These are phyloP conservation scores for Fonsecaea pedrosoi DNA, from an alignment of 2,329 filamentous ascomycete genomes.

Conservation along the genomic window DNA sequence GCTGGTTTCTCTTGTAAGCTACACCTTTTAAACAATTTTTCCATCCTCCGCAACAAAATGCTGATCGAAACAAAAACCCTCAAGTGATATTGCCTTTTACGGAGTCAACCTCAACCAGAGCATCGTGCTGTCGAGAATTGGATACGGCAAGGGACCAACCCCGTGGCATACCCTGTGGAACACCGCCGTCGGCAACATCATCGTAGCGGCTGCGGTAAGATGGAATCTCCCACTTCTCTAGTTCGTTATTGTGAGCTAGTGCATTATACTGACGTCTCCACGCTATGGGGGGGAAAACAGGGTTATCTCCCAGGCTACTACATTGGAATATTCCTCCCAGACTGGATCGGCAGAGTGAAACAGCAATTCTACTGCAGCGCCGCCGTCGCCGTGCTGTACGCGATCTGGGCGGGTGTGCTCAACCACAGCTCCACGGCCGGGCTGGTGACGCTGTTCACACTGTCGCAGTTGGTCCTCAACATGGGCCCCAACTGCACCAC, in stretches of 20 bases:
- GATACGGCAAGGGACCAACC: constrained; percentile 44
- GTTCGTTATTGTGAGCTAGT: neutral
- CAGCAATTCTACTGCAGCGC: constrained; percentile 40
- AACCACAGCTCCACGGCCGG: constrained; percentile 41
- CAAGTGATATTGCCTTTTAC: constrained; percentile 44
- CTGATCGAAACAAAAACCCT: neutral
- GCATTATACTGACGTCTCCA: neutral
- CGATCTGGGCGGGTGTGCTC: constrained; percentile 43
- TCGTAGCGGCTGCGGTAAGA: constrained; percentile 42
- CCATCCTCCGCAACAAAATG: neutral
- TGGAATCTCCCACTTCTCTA: neutral
- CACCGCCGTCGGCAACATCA: constrained; percentile 47
- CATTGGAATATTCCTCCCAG: constrained; percentile 41
- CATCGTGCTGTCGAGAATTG: constrained; percentile 45
- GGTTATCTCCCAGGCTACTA: constrained; percentile 41
- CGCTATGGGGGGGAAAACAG: constrained; percentile 4
- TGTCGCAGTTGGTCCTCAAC: constrained; percentile 45
- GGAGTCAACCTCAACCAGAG: constrained; percentile 48
- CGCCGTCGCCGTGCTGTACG: constrained; percentile 41
- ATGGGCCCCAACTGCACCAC: constrained; percentile 64
- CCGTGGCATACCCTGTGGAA: constrained; percentile 46
- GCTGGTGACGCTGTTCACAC: constrained; percentile 43
- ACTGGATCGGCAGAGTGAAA: constrained; percentile 38
- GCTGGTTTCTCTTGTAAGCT: constrained; percentile 44
- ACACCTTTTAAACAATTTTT: neutral